Evolutionary conservation across 108 stramenopile genomes (phyloP).

Genomic region (Nitzschia putrida): DNA sequence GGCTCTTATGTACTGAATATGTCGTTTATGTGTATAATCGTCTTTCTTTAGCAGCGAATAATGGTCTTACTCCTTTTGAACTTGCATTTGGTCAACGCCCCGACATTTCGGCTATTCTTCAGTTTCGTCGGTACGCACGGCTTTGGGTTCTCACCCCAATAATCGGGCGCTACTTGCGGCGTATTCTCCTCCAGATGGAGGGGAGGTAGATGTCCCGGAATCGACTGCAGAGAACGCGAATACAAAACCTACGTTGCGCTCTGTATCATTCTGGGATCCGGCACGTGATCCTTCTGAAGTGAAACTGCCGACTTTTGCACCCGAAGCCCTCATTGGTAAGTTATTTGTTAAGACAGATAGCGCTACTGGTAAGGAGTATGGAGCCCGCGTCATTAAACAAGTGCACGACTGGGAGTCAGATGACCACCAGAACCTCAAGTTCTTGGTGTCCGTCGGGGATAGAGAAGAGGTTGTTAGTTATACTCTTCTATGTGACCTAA

Average conservation of each 20-base stretch:
- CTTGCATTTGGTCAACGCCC: background rate
- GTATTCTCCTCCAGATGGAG: background rate
- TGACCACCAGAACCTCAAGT: too few species aligned
- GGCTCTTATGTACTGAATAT: slow-evolving; percentile 31
- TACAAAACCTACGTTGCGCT: background rate
- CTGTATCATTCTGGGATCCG: background rate
- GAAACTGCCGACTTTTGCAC: too few species aligned
- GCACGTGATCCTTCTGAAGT: background rate
- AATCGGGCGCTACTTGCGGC: too few species aligned
- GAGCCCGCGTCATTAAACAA: background rate
- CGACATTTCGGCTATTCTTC: slow-evolving; percentile 26
- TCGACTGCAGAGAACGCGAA: background rate
- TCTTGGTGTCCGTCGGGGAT: background rate
- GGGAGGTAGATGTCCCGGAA: background rate
- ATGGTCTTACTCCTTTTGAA: slow-evolving; percentile 4
- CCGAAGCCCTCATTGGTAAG: too few species aligned
- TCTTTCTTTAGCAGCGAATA: background rate
- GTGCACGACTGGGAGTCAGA: too few species aligned
- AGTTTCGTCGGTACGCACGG: slow-evolving; percentile 15
- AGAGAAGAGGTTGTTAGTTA: slow-evolving; percentile 8
- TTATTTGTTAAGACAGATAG: background rate
- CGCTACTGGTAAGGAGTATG: background rate
- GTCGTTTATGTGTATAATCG: slow-evolving; percentile 24
- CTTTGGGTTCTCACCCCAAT: background rate
- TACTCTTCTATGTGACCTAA: background rate